phyloP scores from a whole-genome alignment of 1,139 yeast genomes.

The Chernovozyma aurita region DNA sequence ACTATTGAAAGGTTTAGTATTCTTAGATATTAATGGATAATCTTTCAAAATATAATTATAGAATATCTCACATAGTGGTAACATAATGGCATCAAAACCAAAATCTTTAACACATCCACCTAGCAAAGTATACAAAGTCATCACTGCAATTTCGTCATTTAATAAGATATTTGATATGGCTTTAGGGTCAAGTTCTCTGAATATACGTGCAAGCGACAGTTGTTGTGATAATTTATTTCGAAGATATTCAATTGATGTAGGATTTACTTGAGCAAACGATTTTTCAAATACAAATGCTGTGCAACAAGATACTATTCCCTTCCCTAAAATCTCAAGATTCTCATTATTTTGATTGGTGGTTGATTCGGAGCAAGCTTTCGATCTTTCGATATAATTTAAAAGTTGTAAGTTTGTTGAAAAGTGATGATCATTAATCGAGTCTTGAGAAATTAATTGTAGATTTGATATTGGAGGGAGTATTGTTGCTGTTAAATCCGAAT shows the following conservation, averaged over 20 bases:
- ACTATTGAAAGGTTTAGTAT: conserved; percentile 28
- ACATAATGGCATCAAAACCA: conserved; percentile 65
- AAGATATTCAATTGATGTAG: conserved; percentile 51
- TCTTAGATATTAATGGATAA: conserved; percentile 55
- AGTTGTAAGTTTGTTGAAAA: conserved; percentile 5
- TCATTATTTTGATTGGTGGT: conserved; percentile 32
- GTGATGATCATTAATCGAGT: background rate
- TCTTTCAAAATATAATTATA: conserved; percentile 59
- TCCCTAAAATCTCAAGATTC: conserved; percentile 55
- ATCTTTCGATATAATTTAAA: conserved; percentile 51
- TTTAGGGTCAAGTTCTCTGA: conserved; percentile 46
- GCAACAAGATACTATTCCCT: conserved; percentile 48
- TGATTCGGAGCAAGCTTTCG: conserved; percentile 61
- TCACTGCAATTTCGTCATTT: conserved; percentile 45
- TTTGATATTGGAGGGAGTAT: background rate
- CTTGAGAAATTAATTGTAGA: background rate
- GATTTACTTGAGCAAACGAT: conserved; percentile 27
- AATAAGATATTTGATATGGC: conserved; percentile 28
- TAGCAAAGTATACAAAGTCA: conserved; percentile 51
- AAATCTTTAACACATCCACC: conserved; percentile 76
- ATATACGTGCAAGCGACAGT: conserved; percentile 41
- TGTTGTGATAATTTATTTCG: conserved; percentile 46
- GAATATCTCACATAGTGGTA: conserved; percentile 63
- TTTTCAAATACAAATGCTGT: conserved; percentile 60
- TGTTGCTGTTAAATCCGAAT: background rate